phyloP scores from a whole-genome alignment of 2,329 filamentous ascomycete species.

The Fusarium buxicola region DNA sequence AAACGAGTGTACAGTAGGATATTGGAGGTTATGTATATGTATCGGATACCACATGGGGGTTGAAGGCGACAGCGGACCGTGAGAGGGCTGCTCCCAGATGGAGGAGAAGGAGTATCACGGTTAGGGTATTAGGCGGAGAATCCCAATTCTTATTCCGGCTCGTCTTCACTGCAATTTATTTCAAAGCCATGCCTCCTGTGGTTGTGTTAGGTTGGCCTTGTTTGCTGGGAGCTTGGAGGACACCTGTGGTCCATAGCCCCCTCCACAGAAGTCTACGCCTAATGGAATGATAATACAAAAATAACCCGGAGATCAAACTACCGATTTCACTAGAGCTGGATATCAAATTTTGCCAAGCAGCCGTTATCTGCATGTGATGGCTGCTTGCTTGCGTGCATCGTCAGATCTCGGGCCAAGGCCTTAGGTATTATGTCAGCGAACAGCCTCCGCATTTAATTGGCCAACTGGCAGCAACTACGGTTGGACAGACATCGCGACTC shows the following conservation, averaged over 20 bases:
- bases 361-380: not conserved
- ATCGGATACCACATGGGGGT: slow-evolving; percentile 41
- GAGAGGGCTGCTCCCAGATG: slow-evolving; percentile 13
- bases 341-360: not conserved
- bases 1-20: slow-evolving; percentile 44
- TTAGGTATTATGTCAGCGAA: slow-evolving; percentile 42
- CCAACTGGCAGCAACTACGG: slow-evolving; percentile 15
- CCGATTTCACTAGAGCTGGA: not conserved
- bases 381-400: not conserved
- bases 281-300: not conserved
- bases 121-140: slow-evolving; percentile 40
- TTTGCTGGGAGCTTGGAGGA: not conserved
- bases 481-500: slow-evolving; percentile 31
- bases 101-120: slow-evolving; percentile 11
- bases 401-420: not conserved
- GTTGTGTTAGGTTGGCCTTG: not conserved
- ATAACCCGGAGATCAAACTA: not conserved
- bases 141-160: slow-evolving; percentile 35
- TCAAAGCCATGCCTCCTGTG: not conserved
- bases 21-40: slow-evolving; percentile 45
- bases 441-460: slow-evolving; percentile 36
- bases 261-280: too few relatives aligned
- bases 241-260: not conserved
- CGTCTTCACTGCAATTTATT: not conserved
- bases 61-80: slow-evolving; percentile 22